Evolutionary conservation across 805 yeast genomes (phyloP), one percentile per base, ranked within the genome.

Genomic region (Yamadazyma phyllophila): DNA sequence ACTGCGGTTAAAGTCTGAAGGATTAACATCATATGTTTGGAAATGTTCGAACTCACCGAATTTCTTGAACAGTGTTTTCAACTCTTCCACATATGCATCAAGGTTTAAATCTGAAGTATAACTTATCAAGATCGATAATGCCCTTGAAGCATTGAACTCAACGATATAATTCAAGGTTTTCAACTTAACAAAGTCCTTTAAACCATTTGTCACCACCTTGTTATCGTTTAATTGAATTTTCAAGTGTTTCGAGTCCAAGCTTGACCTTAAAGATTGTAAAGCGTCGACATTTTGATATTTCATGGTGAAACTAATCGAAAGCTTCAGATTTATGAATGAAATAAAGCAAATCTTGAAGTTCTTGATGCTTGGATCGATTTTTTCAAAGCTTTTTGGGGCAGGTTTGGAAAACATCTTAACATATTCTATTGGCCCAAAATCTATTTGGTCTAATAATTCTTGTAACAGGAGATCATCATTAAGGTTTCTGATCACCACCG

Each of bases 361-460:
- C 20, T 44, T 44, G n/a, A 35, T 31, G 16, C 12, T 17, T 34
- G 35, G 30, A 26, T 43, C 44, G 31, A 32, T 51, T 15, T 52
- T 58, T 30, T 59, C 56, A 20, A 64, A 41, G 15, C 69, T 67
- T 11, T 61, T 49, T 8, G 66, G 65, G 7, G 68, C 59, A 11
- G 61, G 58, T 33, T 55, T 62, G 13, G 65, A 55, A 46, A 70
- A 60, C 46, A 78, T 58, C 44, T 74, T 71, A 49, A 81, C 71
- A 53, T 77, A 78, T 59, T 84, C 90, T 30, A 84, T 71, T 0
- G 88, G 85, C 3, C 86, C 88, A 57, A 59, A 71, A 36, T 77
- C 77, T 8, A 83, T 69, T 27, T 66, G 61, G 38, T 78, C 72
- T 36, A 80, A 59, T 13, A 78, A 58, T 15, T 67, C 64, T 10